These are phyloP conservation scores for Acer campestre DNA, from an alignment of 345 rosid species.

Conservation along the genomic window DNA sequence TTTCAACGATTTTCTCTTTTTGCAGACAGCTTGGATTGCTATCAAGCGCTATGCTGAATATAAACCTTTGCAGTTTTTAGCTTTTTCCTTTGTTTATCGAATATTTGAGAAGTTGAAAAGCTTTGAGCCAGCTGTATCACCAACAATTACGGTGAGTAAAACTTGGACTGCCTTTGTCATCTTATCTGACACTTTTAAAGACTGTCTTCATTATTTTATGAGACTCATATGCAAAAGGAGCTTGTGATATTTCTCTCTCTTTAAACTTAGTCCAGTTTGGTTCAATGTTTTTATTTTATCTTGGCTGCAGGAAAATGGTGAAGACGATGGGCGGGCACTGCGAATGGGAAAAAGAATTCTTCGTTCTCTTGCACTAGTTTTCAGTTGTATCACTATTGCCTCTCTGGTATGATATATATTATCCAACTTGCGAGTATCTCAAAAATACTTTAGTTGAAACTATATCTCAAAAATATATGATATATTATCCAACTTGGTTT, in stretches of 20 bases:
- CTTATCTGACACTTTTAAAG: neutral
- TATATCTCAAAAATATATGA: slow-evolving; percentile 29
- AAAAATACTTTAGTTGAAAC: neutral
- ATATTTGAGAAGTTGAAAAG: slow-evolving; percentile 90
- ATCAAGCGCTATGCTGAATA: slow-evolving; percentile 76
- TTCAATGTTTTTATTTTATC: slow-evolving; percentile 23
- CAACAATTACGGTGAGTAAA: slow-evolving; percentile 67
- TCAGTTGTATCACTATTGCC: slow-evolving; percentile 75
- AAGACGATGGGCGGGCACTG: slow-evolving; percentile 71
- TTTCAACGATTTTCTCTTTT: slow-evolving; percentile 17
- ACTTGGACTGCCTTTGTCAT: neutral
- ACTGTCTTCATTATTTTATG: neutral
- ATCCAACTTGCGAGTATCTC: neutral
- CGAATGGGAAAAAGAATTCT: slow-evolving; percentile 88
- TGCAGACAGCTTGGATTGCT: slow-evolving; percentile 87
- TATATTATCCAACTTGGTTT: slow-evolving; percentile 12
- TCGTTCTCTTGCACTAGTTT: slow-evolving; percentile 84
- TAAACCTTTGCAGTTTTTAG: slow-evolving; percentile 92
- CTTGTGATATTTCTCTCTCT: neutral
- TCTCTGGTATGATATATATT: slow-evolving; percentile 69
- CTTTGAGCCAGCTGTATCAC: slow-evolving; percentile 71
- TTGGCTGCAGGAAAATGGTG: slow-evolving; percentile 86
- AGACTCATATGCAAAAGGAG: neutral
- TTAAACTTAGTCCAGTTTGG: slow-evolving; percentile 13
- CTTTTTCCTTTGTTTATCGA: slow-evolving; percentile 87